A percentile compares a stretch with the other conserved stretches of the same genome.
These are phyloP conservation scores for Penicillium sp. DNA, from an alignment of 2,329 filamentous ascomycete genomes.

Conservation along the genomic window DNA sequence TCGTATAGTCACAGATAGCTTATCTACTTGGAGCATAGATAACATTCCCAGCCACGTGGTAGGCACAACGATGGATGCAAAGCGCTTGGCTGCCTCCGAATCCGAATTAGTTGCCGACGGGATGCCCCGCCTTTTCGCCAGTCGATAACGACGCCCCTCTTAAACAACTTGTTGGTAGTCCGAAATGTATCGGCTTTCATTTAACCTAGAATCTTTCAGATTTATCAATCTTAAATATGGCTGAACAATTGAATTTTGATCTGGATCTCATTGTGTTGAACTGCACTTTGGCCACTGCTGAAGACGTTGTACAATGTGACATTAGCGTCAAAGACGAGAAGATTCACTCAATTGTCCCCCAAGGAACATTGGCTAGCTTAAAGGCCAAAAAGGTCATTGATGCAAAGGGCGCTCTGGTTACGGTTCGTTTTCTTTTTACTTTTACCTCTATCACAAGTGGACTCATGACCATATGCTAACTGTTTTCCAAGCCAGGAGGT, in stretches of 20 bases:
- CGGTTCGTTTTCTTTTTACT: background rate
- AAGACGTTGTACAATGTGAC: conserved; percentile 3
- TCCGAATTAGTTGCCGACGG: background rate
- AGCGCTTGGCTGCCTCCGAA: background rate
- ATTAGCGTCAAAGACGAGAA: conserved; percentile 15
- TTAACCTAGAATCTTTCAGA: too few relatives aligned
- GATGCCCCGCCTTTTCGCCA: background rate
- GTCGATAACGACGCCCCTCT: background rate
- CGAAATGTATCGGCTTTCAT: background rate
- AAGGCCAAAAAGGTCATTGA: conserved; percentile 2
- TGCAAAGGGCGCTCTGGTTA: conserved; percentile 5
- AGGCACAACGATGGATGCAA: background rate
- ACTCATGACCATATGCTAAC: background rate
- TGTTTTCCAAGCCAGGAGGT: conserved; percentile 38
- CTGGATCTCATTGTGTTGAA: background rate
- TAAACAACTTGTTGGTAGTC: background rate
- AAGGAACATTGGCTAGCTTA: conserved; percentile 1
- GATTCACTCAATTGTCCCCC: conserved; percentile 2
- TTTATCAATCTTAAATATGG: background rate
- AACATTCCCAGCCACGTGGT: background rate
- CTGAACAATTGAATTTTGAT: background rate
- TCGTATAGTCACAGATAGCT: background rate
- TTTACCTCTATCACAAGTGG: background rate
- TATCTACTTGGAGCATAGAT: background rate
- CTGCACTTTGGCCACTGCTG: background rate